Base-by-base conservation (phyloP, 345 rosid genomes). In the Jatropha curcas region DNA sequence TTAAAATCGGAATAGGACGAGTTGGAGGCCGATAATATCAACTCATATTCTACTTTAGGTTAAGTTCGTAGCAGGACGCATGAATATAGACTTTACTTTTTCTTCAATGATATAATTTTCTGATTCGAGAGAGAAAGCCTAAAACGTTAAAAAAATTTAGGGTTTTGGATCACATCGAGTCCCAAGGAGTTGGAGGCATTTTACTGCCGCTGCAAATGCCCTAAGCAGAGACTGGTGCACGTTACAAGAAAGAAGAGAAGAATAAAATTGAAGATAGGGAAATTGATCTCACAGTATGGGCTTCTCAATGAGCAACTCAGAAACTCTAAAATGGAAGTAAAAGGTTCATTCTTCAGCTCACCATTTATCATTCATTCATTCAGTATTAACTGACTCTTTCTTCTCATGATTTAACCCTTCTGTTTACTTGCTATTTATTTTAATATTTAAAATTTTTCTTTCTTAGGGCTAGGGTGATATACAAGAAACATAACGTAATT, bases 281-380 rank as follows among this genome's bases (percentile, higher is more conserved):
- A 3, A 20, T 33, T 46, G 50, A 45, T 45, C 50, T 45, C 22
- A 7, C 4, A 19, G 74, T 11, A 60, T 60, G 67, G 67, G 74
- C 53, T 62, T 28, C 46, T 64, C 35, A 53, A 16, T 37, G 28
- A 35, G 60, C 52, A 48, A 8, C 20, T 60, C 22, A 59, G 60
- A 58, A 41, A 1, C 12, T 25, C 56, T 4, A n/a, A 19, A 57
- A 17, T 28, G 7, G 24, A 8, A 4, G 37, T n/a, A 6, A 46
- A 24, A 5, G 75, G n/a, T 59, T 34, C 68, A 53, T 46, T 71
- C 59, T 60, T 71, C 67, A 71, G 31, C 58, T 57, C 45, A 71
- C 46, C 7, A 9, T 43, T 45, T 28, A 43, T 65, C 52, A 43
- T 25, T 24, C 7, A 20, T 24, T 39, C 16, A 65, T 65, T 30